Base-by-base conservation (phyloP, 2,329 filamentous ascomycete species). In the Clarireedia monteithiana region DNA sequence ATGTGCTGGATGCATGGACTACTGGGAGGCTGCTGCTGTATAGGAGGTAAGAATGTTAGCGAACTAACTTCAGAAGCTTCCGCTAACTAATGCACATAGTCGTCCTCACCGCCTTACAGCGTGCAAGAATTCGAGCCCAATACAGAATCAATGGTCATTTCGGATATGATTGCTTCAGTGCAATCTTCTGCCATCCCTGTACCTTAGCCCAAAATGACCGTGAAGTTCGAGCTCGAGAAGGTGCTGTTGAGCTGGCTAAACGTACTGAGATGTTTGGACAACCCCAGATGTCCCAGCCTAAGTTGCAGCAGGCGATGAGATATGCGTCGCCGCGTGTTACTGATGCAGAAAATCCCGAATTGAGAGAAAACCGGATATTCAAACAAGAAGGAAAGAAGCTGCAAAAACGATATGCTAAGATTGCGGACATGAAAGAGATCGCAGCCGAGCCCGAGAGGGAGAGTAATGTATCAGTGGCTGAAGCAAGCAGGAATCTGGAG, bases 171-270 rank as follows among this genome's bases (percentile, higher is more conserved):
- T 56, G 70, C 15, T 55, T 69, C 0, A 64, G 65, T 23, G 64
- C 67, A 1, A 70, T 67, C 26, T 75, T 71, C 57, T 77, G 74
- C 60, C 69, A 68, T 12, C 70, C 69, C 48, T 76, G 74, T 56
- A 66, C 69, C 9, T 65, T 70, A 1, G 70, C 75, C 52, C 72
- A 75, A 61, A 72, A 73, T 58, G 75, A 77, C 63, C 66, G 72
- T 36, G 75, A 77, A 60, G 66, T 77, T 4, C 67, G 67, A 50
- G 66, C 65, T 10, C 65, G 75, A 52, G 74, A 77, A 62, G 72
- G 66, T 10, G 55, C 63, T n/a, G 39, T 55, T n/a, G 62, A 46
- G 6, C 55, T 56, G 24, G 45, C 42, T 38, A 52, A 51, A 39
- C 30, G 30, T 36, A 53, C 27, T 20, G 53, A 27, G 44, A 26